Conservation (phyloP, 2,329 filamentous ascomycete species). For the Trichoderma endophyticum region DNA sequence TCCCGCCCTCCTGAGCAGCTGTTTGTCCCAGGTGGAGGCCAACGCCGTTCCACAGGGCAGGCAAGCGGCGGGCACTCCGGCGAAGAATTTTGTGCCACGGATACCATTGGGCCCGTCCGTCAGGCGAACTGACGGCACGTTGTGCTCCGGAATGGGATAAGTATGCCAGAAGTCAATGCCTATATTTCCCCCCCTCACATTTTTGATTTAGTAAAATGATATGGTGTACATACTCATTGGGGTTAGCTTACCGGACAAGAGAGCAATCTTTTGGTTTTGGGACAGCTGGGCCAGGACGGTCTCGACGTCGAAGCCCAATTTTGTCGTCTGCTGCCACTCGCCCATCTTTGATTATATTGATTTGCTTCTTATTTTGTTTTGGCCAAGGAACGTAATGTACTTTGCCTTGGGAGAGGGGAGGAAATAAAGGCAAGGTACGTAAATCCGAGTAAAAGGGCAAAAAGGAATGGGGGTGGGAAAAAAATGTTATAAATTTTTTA, state of each 20-base stretch:
- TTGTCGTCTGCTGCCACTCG: not conserved
- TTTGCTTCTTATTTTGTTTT: not conserved
- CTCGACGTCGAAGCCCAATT: not conserved
- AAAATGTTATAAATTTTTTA: not conserved
- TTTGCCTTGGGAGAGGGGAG: not conserved
- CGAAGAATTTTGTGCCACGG: constrained; percentile 5
- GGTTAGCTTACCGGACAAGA: not conserved
- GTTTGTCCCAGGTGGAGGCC: not conserved
- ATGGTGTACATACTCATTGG: not conserved
- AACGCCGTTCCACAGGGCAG: not conserved
- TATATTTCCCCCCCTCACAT: not conserved
- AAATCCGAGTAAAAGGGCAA: not conserved
- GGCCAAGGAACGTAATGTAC: not conserved
- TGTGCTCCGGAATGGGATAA: not conserved
- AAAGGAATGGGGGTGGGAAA: not conserved
- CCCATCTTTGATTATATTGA: not conserved
- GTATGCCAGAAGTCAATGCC: constrained; percentile 8
- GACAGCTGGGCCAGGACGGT: not conserved
- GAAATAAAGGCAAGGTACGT: not conserved
- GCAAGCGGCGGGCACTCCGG: not conserved
- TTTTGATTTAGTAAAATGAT: not conserved
- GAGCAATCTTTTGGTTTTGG: constrained; percentile 3
- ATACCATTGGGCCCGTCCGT: constrained; percentile 1
- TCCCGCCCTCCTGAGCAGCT: not conserved
- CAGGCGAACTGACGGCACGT: not conserved